Base-by-base conservation (phyloP, 805 yeast species). In the Wickerhamiella galacta region DNA sequence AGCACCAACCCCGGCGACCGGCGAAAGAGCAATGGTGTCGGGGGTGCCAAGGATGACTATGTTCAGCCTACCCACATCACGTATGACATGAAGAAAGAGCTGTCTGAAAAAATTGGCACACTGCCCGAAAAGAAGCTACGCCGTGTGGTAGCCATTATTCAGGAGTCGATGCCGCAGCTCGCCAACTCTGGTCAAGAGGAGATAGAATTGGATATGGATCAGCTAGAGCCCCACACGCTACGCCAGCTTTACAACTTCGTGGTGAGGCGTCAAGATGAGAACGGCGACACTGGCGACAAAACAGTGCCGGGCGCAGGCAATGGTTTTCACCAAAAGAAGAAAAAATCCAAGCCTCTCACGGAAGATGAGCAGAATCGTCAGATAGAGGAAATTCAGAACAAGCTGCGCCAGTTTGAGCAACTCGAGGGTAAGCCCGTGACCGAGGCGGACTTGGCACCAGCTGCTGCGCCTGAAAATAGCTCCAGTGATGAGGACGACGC, bases 121-220 rank as follows among this genome's bases (percentile, higher is more conserved):
- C 52, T 67, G 32, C 69, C 82, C 28, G 92, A 83, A 43, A 72
- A 75, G 54, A 81, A 80, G 58, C 61, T 87, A 46, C 79, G 75
- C 45, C 76, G 78, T 38, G 93, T 83, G 21, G 67, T 87, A 40
- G 71, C 77, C 32, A 82, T 90, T 40, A 82, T 90, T 43, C 77
- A 77, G 49, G 90, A 79, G 53, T 65, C 74, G 33, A 63, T 75
- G 67, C 73, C 74, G 4, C 78, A 70, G 39, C 63, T 68, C 45
- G 66, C 54, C 46, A 61, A 49, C 44, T 56, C 51, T 45, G 68
- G 64, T 38, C 87, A 82, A 46, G 96, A 87, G 37, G 96, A 90
- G 60, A 90, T 90, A 39, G 98, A 90, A 61, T 66, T 90, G 39
- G 98, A 90, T 56, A 78, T 90, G 74, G 95, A 90, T 52, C 77